Evolutionary conservation across 805 yeast genomes (phyloP).

Genomic region (Saccharomyces kudriavzevii): DNA sequence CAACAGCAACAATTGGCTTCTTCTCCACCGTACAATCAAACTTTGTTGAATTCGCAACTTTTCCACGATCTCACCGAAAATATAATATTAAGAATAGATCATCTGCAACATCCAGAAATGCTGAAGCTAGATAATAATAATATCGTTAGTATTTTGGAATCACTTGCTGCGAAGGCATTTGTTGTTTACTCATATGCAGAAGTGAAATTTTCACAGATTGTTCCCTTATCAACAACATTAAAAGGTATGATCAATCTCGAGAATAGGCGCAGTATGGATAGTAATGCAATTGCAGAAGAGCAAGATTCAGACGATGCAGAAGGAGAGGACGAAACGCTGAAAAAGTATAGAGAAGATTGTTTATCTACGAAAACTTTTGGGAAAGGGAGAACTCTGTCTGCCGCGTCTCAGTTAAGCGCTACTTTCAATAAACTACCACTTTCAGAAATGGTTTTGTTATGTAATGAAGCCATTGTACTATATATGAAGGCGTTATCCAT

Average conservation of each 20-base stretch:
- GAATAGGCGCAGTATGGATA: slow-evolving; percentile 20
- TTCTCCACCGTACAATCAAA: slow-evolving; percentile 19
- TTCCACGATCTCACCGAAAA: slow-evolving; percentile 29
- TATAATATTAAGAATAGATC: slow-evolving; percentile 23
- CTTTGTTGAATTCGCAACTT: slow-evolving; percentile 22
- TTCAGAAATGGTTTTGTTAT: slow-evolving; percentile 45
- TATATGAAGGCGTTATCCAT: slow-evolving; percentile 79
- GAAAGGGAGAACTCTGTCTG: not conserved
- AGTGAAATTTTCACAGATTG: slow-evolving; percentile 76
- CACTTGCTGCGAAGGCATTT: slow-evolving; percentile 81
- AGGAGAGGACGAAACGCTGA: not conserved
- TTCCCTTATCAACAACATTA: slow-evolving; percentile 47
- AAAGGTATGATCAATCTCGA: slow-evolving; percentile 8
- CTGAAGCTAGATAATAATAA: slow-evolving; percentile 13
- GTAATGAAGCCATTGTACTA: slow-evolving; percentile 80
- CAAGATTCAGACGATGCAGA: slow-evolving; percentile 17
- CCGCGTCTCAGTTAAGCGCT: slow-evolving; percentile 3
- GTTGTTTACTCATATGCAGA: slow-evolving; percentile 86
- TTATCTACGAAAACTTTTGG: not conserved
- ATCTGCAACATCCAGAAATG: slow-evolving; percentile 15
- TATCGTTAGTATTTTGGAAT: slow-evolving; percentile 48
- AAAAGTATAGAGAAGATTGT: not conserved
- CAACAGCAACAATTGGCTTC: slow-evolving; percentile 17
- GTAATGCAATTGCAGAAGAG: slow-evolving; percentile 33
- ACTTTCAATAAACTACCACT: slow-evolving; percentile 40